A percentile compares a stretch with the other conserved stretches of the same genome.
Evolutionary conservation across 2,329 filamentous ascomycete species (phyloP).

Genomic region (Fusarium liriodendri): DNA sequence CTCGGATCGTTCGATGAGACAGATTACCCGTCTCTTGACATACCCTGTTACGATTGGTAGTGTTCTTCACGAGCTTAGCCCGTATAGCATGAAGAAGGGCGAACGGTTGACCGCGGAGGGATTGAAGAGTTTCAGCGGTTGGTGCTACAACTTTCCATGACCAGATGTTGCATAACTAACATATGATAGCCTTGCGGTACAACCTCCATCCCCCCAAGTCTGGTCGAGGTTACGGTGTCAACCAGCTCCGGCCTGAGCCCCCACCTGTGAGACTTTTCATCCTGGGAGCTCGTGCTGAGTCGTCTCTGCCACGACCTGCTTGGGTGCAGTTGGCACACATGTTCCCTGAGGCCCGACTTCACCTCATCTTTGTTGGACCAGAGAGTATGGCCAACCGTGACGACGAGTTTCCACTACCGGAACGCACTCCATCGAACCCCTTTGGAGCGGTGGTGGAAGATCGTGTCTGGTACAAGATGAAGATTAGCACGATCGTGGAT

Average conservation of each 20-base stretch:
- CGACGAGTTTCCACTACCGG: constrained; percentile 89
- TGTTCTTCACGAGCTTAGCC: constrained; percentile 92
- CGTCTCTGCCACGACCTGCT: constrained; percentile 90
- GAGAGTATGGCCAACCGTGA: constrained; percentile 97
- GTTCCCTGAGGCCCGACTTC: constrained; percentile 91
- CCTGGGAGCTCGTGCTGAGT: constrained; percentile 95
- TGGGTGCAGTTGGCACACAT: constrained; percentile 96
- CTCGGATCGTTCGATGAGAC: constrained; percentile 88
- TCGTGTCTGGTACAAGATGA: constrained; percentile 87
- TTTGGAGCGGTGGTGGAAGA: constrained; percentile 96
- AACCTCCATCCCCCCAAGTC: constrained; percentile 88
- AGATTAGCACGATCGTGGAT: constrained; percentile 97
- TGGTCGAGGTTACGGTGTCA: constrained; percentile 79
- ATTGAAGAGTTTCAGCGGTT: constrained; percentile 92
- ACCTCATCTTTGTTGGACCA: constrained; percentile 93
- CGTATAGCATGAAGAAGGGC: constrained; percentile 82
- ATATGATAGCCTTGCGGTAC: constrained; percentile 80
- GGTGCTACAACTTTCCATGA: constrained; percentile 46
- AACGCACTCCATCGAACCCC: constrained; percentile 85
- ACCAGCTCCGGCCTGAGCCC: constrained; percentile 83
- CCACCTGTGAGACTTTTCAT: constrained; percentile 94
- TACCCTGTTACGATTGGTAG: constrained; percentile 94
- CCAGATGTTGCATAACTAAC: neutral
- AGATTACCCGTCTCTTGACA: constrained; percentile 91
- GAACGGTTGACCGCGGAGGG: constrained; percentile 87